Evolutionary conservation across 495 filamentous ascomycete species (phyloP).

Genomic region (Xylaria sp.): DNA sequence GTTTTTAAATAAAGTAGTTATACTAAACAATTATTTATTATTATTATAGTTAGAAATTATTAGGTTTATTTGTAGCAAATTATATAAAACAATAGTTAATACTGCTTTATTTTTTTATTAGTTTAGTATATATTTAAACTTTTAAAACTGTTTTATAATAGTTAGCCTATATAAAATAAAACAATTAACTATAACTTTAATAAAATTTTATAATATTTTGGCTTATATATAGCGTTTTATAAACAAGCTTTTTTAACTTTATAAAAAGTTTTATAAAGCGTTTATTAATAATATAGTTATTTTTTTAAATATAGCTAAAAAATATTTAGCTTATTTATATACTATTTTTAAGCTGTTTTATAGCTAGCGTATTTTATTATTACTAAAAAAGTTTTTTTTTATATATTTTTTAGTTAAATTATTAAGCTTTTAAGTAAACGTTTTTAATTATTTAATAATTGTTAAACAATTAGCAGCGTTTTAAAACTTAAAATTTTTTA

Average conservation of each 20-base stretch:
- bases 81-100: neutral
- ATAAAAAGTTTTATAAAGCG: neutral
- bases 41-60: neutral
- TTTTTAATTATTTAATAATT: neutral
- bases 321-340: neutral
- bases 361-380: neutral
- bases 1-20: neutral
- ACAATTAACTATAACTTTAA: neutral
- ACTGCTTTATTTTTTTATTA: neutral
- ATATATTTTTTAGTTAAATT: neutral
- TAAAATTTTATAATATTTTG: neutral
- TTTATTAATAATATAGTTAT: constrained; percentile 8
- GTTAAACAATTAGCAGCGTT: neutral
- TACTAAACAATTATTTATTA: neutral
- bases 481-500: neutral
- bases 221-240: neutral
- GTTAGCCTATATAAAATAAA: neutral
- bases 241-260: neutral
- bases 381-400: neutral
- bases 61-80: neutral
- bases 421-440: neutral
- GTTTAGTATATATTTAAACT: neutral
- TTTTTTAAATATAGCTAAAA: neutral
- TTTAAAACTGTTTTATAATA: neutral
- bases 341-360: constrained; percentile 7